Conservation (phyloP, 768 basidiomycete species). For the Rossbeevera mucosa region DNA sequence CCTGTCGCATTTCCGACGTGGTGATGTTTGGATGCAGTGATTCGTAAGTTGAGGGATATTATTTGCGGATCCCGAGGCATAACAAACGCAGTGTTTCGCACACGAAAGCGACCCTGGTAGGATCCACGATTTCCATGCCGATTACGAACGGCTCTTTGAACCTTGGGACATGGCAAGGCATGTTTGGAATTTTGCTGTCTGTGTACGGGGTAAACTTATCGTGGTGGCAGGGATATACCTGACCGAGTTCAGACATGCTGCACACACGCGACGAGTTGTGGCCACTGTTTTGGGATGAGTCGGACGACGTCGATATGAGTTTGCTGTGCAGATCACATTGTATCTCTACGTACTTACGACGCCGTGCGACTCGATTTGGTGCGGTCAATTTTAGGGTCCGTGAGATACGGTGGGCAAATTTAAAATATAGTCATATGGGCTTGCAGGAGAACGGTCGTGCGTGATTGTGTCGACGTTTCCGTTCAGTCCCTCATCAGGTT, state of each 20-base stretch:
- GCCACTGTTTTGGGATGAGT: slow-evolving; percentile 68
- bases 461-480: not conserved
- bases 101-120: slow-evolving; percentile 83
- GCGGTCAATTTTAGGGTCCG: not conserved
- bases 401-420: slow-evolving; percentile 12
- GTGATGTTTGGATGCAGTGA: slow-evolving; percentile 44
- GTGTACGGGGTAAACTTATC: too few relatives aligned
- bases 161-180: slow-evolving; percentile 92
- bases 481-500: slow-evolving; percentile 1
- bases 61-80: not conserved
- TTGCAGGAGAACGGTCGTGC: not conserved
- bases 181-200: slow-evolving; percentile 10
- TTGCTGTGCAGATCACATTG: not conserved
- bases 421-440: slow-evolving; percentile 17
- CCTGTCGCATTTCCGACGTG: slow-evolving; percentile 1
- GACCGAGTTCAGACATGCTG: slow-evolving; percentile 71
- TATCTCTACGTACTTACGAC: not conserved
- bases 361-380: not conserved
- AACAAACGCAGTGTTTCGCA: slow-evolving; percentile 66
- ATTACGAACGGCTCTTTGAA: slow-evolving; percentile 75
- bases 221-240: slow-evolving; percentile 91
- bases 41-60: slow-evolving; percentile 49
- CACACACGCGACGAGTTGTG: slow-evolving; percentile 67
- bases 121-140: slow-evolving; percentile 76
- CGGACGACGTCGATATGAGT: not conserved